Evolutionary conservation across 192 early-diverging fungal genomes (phyloP).

Genomic region (Coemansia aciculifera): DNA sequence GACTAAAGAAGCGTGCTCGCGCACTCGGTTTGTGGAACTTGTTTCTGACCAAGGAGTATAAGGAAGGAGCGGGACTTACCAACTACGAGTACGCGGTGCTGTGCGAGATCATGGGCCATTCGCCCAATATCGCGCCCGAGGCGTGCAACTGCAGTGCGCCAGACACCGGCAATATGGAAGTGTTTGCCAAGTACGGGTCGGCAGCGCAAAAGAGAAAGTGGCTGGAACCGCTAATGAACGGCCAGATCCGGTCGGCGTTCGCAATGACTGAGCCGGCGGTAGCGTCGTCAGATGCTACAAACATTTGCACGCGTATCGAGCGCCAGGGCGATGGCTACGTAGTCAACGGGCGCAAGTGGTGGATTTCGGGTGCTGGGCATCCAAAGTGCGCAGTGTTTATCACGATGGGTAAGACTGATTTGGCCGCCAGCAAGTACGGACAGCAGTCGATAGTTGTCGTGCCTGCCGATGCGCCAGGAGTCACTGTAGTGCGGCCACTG

Average conservation of each 20-base stretch:
- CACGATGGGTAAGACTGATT: constrained; percentile 85
- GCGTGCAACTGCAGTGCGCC: constrained; percentile 92
- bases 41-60: constrained; percentile 81
- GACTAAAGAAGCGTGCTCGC: constrained; percentile 84
- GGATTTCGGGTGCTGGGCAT: constrained; percentile 96
- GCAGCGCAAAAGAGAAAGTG: constrained; percentile 78
- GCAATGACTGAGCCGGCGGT: constrained; percentile 98
- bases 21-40: constrained; percentile 95
- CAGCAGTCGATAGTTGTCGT: constrained; percentile 93
- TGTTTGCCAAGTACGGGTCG: constrained; percentile 93
- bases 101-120: constrained; percentile 87
- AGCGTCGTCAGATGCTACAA: constrained; percentile 96
- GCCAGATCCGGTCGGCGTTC: constrained; percentile 94
- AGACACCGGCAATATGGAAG: constrained; percentile 99
- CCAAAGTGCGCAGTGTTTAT: constrained; percentile 90
- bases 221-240: constrained; percentile 81
- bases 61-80: constrained; percentile 81
- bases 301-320: constrained; percentile 85
- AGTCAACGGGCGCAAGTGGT: constrained; percentile 93
- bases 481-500: constrained; percentile 82
- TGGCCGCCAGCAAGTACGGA: constrained; percentile 63
- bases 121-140: constrained; percentile 81
- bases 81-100: constrained; percentile 94
- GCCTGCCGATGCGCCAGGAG: constrained; percentile 78
- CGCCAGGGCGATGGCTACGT: constrained; percentile 65